Conservation (phyloP, 2,329 filamentous ascomycete species). For the Penicillium sp. region DNA sequence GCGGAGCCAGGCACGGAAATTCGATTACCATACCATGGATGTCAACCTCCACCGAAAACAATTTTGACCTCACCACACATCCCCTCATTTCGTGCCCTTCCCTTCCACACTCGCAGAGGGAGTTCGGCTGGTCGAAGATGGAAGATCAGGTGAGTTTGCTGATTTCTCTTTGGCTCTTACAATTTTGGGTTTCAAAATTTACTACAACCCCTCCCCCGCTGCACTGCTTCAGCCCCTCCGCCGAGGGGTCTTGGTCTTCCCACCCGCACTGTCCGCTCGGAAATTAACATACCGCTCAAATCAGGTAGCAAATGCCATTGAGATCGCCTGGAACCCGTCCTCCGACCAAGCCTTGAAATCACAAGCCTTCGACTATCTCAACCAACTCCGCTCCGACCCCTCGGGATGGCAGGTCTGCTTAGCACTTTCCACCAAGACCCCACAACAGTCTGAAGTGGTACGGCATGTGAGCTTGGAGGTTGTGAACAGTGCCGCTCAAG, state of each 20-base stretch:
- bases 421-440: conserved; percentile 72
- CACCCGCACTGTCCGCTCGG: background rate
- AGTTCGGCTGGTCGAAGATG: conserved; percentile 40
- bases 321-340: conserved; percentile 80
- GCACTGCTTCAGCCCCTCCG: conserved; percentile 14
- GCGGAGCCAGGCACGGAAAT: conserved; percentile 22
- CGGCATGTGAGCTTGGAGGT: conserved; percentile 87
- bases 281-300: conserved; percentile 17
- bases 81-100: conserved; percentile 22
- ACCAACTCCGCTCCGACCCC: conserved; percentile 71
- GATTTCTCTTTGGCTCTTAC: conserved; percentile 1
- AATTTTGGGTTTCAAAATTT: conserved; percentile 8
- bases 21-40: conserved; percentile 23
- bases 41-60: conserved; percentile 25
- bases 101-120: conserved; percentile 26
- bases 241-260: conserved; percentile 7
- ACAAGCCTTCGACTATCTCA: conserved; percentile 61
- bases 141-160: conserved; percentile 40
- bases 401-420: conserved; percentile 89
- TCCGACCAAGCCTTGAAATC: conserved; percentile 68
- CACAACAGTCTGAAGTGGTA: conserved; percentile 72
- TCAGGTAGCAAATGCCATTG: conserved; percentile 88
- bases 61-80: conserved; percentile 23
- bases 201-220: conserved; percentile 13
- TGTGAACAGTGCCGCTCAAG: conserved; percentile 84